Evolutionary conservation across 805 yeast genomes (phyloP), one percentile per base, ranked within the genome.

Genomic region (Scheffersomyces lignosus): DNA sequence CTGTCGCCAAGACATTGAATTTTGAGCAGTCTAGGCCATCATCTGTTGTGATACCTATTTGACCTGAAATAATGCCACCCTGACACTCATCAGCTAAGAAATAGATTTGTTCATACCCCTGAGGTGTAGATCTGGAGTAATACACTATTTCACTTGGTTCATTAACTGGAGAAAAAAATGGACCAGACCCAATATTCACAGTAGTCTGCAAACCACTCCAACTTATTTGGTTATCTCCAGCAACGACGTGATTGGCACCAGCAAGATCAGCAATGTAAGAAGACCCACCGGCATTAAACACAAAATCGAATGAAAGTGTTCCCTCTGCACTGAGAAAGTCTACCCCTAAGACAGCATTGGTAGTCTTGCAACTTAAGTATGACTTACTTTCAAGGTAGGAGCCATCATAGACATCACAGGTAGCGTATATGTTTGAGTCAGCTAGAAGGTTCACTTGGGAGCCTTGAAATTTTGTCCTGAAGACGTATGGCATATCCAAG

Each of bases 261-360:
- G 26, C 18, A 14, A 45, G 27, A 18, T 49, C 54, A 2, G 40
- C 34, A 6, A 13, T 30, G 14, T 30, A 29, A 9, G 50, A 33
- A 4, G 55, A 48, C 1, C 50, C 53, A 10, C 55, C 55, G 26
- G 41, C 52, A 33, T 47, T 47, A 22, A 48, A 50, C 3, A 42
- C 37, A 32, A 48, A 48, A 22, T 43, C 51, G 31, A 47, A 50
- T 4, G 36, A 22, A 9, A 48, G n/a, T 1, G 34, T 25, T 10
- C 55, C 53, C 10, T 18, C 27, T n/a, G 30, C 38, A 15, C 15
- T 28, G 10, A 33, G 10, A 7, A 13, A 29, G 13, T 17, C 18
- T 18, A 20, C 12, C 4, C 17, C 20, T 4, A 36, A 31, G 14
- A 43, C 27, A 7, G 34, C 15, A 10, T 20, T 13, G n/a, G 38